Evolutionary conservation across 208 protist species (phyloP), one percentile per base, ranked within the genome.

Genomic region (Crithidia bombi): DNA sequence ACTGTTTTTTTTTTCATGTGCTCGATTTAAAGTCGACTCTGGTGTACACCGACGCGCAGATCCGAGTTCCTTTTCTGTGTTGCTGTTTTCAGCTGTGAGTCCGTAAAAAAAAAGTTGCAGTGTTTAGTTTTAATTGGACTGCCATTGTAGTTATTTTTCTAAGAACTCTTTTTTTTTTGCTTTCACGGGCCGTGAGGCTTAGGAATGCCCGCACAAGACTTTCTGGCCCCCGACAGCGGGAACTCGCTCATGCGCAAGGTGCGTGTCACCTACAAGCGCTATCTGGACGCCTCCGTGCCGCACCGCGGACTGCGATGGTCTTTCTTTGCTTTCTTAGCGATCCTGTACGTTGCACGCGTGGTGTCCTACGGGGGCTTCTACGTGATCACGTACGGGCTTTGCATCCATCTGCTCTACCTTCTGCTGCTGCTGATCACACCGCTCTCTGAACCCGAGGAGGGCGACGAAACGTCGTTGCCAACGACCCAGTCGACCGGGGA

Each of bases 371-470:
- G 88, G 30, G 96, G 97, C 23, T 99, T 95, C 77, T 98, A 99
- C 77, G 93, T 99, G 32, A 85, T 99, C 50, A 95, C 96, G 2
- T 99, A 99, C 57, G 98, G 79, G 21, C 79, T 99, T 17, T 93
- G 89, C 49, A 99, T 99, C 58, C 98, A 99, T 63, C 47, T 98
- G 23, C 83, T 99, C 25, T 99, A 98, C 69, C 69, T 98, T 12
- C 73, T 97, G n/a, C 89, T 99, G 68, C 65, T 92, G 55, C 98
- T 99, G 59, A 78, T 99, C 35, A 98, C 97, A 2, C 98, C 98
- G 3, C 73, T 95, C 28, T 81, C 89, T 15, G 97, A 98, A 21
- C 95, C 96, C n/a, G 89, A 97, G 12, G 76, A 82, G 19, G 56
- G 62, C 4, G 84, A 84, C 0, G 70, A 25, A 15, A 64, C 74